A percentile compares a stretch with the other conserved stretches of the same genome.
phyloP scores from a whole-genome alignment of 495 filamentous ascomycete species.

The Echria macrotheca region DNA sequence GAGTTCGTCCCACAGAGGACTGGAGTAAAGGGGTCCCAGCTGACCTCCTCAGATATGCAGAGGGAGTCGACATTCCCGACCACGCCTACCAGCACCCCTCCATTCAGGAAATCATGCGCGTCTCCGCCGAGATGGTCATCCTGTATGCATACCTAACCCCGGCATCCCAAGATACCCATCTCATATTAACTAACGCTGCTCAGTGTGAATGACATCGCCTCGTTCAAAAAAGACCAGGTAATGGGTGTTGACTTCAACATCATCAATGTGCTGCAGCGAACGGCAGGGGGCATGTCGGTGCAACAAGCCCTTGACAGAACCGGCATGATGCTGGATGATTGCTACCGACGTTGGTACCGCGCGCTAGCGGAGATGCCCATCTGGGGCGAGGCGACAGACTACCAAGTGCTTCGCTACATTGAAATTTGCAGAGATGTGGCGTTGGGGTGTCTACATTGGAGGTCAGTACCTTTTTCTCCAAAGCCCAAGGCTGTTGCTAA shows the following conservation, averaged over 20 bases:
- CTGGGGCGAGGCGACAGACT: conserved; percentile 7
- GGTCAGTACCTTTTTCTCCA: neutral
- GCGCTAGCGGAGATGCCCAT: conserved; percentile 7
- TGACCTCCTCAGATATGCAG: too few relatives aligned
- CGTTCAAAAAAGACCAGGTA: conserved; percentile 7
- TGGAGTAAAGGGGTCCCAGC: too few relatives aligned
- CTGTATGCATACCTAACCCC: neutral
- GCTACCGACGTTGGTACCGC: conserved; percentile 11
- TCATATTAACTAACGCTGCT: neutral
- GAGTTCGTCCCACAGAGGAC: too few relatives aligned
- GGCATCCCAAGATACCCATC: neutral
- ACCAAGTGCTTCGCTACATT: conserved; percentile 4
- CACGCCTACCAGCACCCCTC: conserved; percentile 7
- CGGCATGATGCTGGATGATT: conserved; percentile 1
- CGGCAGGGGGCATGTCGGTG: neutral
- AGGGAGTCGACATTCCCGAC: conserved; percentile 4
- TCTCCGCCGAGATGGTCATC: conserved; percentile 11
- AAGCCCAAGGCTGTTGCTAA: neutral
- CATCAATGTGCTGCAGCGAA: neutral
- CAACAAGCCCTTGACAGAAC: conserved; percentile 6
- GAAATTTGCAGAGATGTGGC: conserved; percentile 8
- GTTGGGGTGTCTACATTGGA: conserved; percentile 11
- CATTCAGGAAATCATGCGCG: conserved; percentile 9
- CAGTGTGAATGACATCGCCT: conserved; percentile 9
- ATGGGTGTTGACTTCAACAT: conserved; percentile 4